These are phyloP conservation scores for Apiotrichum siamense DNA, from an alignment of 1,284 basidiomycete species.

Conservation along the genomic window DNA sequence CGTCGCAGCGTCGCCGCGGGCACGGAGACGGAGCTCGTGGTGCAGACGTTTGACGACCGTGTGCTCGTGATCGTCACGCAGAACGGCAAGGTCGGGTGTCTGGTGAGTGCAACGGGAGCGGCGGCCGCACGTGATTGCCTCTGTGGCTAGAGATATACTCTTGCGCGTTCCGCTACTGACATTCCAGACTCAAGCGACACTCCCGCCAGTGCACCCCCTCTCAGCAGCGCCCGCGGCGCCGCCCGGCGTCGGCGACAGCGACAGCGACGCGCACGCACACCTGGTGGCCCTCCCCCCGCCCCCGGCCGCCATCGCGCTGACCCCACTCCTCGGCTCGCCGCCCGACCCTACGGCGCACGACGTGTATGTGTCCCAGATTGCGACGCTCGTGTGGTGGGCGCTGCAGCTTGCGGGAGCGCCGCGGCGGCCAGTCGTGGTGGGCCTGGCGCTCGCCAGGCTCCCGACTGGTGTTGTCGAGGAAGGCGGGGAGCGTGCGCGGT, in stretches of 20 bases:
- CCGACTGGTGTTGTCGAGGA: no score
- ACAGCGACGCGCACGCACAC: no score
- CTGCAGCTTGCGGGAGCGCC: constrained; percentile 46
- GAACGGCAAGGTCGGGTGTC: constrained; percentile 70
- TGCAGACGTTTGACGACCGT: constrained; percentile 73
- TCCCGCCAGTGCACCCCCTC: constrained; percentile 63
- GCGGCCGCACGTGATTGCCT: no score
- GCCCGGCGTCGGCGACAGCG: constrained; percentile 53
- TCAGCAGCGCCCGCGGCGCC: constrained; percentile 61
- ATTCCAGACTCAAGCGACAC: constrained; percentile 68
- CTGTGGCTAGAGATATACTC: no score
- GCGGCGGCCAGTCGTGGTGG: constrained; percentile 40
- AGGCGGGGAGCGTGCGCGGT: constrained; percentile 54
- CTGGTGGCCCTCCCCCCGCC: constrained; percentile 62
- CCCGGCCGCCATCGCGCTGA: constrained; percentile 65
- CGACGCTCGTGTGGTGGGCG: constrained; percentile 69
- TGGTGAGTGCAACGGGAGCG: constrained; percentile 63
- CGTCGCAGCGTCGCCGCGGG: constrained; percentile 54
- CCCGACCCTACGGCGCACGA: constrained; percentile 64
- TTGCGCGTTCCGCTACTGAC: no score
- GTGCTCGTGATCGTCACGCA: constrained; percentile 77
- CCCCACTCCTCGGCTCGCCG: constrained; percentile 64
- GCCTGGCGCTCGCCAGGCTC: constrained; percentile 49
- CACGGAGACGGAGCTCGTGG: constrained; percentile 62
- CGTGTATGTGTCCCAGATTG: constrained; percentile 76